A percentile compares a stretch with the other conserved stretches of the same genome.
These are phyloP conservation scores for Botrytis fragariae DNA, from an alignment of 2,329 filamentous ascomycete genomes.

Conservation along the genomic window DNA sequence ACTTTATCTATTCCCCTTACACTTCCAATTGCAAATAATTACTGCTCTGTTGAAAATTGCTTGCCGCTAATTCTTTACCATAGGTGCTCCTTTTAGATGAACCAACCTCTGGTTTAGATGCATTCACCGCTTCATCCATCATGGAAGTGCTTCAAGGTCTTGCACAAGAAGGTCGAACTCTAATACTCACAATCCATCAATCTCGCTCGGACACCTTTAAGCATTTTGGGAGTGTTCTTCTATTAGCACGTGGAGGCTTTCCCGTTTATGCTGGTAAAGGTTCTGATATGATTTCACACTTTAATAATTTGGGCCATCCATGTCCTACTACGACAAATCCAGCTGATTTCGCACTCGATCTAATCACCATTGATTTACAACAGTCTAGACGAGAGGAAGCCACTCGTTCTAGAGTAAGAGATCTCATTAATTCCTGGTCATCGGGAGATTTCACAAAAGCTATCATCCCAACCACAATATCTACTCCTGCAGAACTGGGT, in stretches of 20 bases:
- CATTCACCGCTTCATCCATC: conserved; percentile 74
- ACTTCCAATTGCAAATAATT: background rate
- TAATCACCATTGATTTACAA: conserved; percentile 74
- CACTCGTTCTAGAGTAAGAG: conserved; percentile 60
- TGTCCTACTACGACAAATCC: conserved; percentile 72
- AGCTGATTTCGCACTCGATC: conserved; percentile 73
- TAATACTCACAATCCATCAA: conserved; percentile 77
- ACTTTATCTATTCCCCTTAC: conserved; percentile 42
- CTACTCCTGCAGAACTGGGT: conserved; percentile 70
- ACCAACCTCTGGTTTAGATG: conserved; percentile 72
- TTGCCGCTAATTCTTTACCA: background rate
- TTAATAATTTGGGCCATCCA: conserved; percentile 56
- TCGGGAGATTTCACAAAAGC: conserved; percentile 28
- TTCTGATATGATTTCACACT: conserved; percentile 63
- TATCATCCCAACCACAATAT: conserved; percentile 36
- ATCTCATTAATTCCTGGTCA: conserved; percentile 59
- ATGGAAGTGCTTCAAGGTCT: conserved; percentile 70
- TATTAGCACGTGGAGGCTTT: conserved; percentile 67
- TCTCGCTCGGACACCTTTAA: conserved; percentile 70
- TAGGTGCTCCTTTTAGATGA: conserved; percentile 69
- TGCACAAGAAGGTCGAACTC: conserved; percentile 68
- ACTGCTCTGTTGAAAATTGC: background rate
- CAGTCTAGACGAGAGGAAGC: conserved; percentile 59
- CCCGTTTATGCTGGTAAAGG: conserved; percentile 66
- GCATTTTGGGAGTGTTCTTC: conserved; percentile 68